Conservation (phyloP, 1,284 basidiomycete genomes). For the Rhizoctonia solani region DNA sequence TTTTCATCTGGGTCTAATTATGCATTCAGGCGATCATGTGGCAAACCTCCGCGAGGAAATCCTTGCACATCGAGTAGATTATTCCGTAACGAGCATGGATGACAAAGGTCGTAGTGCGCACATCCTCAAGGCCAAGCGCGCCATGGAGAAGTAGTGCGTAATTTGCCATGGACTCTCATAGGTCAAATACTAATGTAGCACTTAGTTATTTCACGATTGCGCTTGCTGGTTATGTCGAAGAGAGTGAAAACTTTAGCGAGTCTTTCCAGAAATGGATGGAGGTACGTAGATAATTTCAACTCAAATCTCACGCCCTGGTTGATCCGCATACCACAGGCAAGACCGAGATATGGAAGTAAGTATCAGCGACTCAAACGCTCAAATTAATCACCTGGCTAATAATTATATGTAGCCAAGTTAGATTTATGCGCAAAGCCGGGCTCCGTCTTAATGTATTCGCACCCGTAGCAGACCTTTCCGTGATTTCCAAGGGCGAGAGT, state of each 20-base stretch:
- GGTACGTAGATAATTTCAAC: slow-evolving; percentile 51
- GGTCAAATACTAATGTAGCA: background rate
- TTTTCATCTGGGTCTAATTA: slow-evolving; percentile 18
- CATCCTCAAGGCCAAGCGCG: slow-evolving; percentile 66
- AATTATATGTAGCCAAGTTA: slow-evolving; percentile 67
- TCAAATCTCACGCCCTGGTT: background rate
- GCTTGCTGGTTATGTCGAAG: slow-evolving; percentile 90
- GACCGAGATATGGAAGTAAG: slow-evolving; percentile 96
- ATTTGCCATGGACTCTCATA: background rate
- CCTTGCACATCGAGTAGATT: slow-evolving; percentile 78
- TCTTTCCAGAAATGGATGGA: slow-evolving; percentile 88
- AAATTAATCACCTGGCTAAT: background rate
- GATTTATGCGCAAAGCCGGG: slow-evolving; percentile 76
- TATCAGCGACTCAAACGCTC: slow-evolving; percentile 37
- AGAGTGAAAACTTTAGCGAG: slow-evolving; percentile 62
- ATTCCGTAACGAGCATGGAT: slow-evolving; percentile 78
- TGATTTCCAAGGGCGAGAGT: slow-evolving; percentile 62
- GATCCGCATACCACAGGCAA: slow-evolving; percentile 52
- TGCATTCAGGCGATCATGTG: slow-evolving; percentile 72
- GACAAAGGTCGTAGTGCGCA: slow-evolving; percentile 61
- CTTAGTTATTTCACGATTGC: slow-evolving; percentile 92
- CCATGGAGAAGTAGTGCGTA: slow-evolving; percentile 79
- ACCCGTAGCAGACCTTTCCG: slow-evolving; percentile 84
- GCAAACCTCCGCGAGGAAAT: slow-evolving; percentile 90
- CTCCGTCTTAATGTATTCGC: slow-evolving; percentile 79